These are phyloP conservation scores for Colletotrichum cordylinicola DNA, from an alignment of 2,329 filamentous ascomycete genomes.

Conservation along the genomic window DNA sequence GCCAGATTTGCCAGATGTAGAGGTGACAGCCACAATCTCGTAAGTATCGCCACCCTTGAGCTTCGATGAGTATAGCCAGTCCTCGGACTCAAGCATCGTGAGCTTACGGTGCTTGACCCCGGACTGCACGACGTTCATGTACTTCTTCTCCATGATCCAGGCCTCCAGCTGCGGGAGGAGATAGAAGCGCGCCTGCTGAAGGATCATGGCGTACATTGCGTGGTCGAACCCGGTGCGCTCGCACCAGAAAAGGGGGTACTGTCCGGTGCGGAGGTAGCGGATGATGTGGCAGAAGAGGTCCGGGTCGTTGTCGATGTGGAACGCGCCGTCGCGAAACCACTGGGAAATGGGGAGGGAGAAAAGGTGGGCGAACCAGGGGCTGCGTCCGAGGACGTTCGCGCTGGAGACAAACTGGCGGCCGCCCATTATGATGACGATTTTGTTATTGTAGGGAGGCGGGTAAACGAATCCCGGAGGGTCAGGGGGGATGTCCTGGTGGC, in stretches of 20 bases:
- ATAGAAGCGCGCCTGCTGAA: constrained; percentile 39
- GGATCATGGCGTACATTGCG: constrained; percentile 36
- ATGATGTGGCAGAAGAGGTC: constrained; percentile 40
- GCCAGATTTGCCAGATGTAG: neutral
- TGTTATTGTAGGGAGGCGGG: neutral
- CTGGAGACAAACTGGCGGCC: constrained; percentile 22
- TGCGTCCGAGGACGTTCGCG: constrained; percentile 10
- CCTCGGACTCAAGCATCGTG: neutral
- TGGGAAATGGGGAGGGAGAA: constrained; percentile 13
- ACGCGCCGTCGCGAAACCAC: neutral
- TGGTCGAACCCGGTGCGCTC: constrained; percentile 35
- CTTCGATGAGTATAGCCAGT: neutral
- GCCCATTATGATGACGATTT: constrained; percentile 21
- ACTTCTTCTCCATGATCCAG: constrained; percentile 28
- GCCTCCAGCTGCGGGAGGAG: constrained; percentile 26
- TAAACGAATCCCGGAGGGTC: neutral
- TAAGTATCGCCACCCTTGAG: neutral
- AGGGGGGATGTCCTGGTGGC: neutral
- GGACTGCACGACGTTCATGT: constrained; percentile 22
- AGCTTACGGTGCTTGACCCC: constrained; percentile 8
- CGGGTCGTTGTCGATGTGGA: constrained; percentile 40
- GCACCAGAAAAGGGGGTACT: constrained; percentile 39
- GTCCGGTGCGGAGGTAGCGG: constrained; percentile 36
- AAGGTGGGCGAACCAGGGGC: constrained; percentile 7
- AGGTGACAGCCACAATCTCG: neutral